Evolutionary conservation across 83 land plant genomes (phyloP).

Genomic region (Picea mariana): DNA sequence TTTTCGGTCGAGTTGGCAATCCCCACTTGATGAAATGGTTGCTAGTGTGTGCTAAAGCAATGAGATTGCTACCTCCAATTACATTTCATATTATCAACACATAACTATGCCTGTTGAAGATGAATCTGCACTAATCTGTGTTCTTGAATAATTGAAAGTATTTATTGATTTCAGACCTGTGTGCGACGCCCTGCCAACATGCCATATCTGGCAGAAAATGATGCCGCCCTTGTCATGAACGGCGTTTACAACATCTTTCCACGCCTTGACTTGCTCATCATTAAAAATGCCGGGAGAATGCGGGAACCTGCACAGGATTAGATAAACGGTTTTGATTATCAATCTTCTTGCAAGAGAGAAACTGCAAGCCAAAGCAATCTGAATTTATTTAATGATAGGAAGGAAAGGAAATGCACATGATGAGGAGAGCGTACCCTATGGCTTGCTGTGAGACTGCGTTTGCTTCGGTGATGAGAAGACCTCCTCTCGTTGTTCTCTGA

Average conservation of each 20-base stretch:
- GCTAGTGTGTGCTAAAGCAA: too few relatives aligned
- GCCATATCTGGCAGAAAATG: too few relatives aligned
- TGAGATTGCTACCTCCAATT: too few relatives aligned
- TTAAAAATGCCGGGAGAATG: conserved; percentile 74
- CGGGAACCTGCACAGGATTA: conserved; percentile 42
- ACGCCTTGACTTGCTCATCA: conserved; percentile 64
- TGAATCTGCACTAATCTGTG: neutral
- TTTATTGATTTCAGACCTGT: conserved; percentile 27
- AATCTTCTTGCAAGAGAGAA: too few relatives aligned
- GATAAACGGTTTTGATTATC: neutral
- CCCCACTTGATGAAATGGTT: too few relatives aligned
- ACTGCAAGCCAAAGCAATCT: too few relatives aligned
- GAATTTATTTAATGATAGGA: neutral
- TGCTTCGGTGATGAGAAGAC: conserved; percentile 77
- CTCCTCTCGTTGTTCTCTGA: conserved; percentile 68
- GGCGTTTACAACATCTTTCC: conserved; percentile 73
- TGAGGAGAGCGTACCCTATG: conserved; percentile 41
- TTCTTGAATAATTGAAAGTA: too few relatives aligned
- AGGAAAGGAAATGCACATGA: too few relatives aligned
- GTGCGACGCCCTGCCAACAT: conserved; percentile 84
- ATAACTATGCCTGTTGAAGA: too few relatives aligned
- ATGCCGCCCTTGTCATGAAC: conserved; percentile 73
- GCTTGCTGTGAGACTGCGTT: conserved; percentile 51
- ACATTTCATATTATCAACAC: too few relatives aligned
- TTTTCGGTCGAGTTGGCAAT: too few relatives aligned